Conservation (phyloP, 1,139 yeast species). For the Nakaseomyces sp. region DNA sequence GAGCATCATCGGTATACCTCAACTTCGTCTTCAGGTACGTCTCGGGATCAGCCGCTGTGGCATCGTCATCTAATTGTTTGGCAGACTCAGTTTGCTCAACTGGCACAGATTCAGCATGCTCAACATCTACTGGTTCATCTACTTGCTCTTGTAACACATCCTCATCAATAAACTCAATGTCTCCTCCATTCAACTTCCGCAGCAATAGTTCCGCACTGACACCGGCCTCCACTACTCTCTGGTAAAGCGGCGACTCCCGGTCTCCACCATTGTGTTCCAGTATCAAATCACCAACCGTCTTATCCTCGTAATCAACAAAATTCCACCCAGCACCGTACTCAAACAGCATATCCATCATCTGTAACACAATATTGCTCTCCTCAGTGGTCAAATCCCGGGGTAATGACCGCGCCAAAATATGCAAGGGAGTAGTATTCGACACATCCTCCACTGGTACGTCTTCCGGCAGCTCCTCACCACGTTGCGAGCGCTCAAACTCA, state of each 20-base stretch:
- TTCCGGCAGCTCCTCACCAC: constrained; percentile 31
- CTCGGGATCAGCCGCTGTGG: constrained; percentile 52
- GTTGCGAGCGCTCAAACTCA: constrained; percentile 38
- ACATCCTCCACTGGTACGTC: constrained; percentile 32
- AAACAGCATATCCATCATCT: constrained; percentile 57
- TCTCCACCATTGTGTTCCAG: constrained; percentile 40
- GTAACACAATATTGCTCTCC: constrained; percentile 41
- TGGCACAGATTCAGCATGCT: too few relatives aligned
- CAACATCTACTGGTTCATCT: constrained; percentile 16
- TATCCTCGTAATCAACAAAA: constrained; percentile 52
- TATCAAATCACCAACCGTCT: constrained; percentile 71
- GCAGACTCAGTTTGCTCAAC: constrained; percentile 4
- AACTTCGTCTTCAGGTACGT: constrained; percentile 60
- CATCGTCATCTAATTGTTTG: constrained; percentile 34
- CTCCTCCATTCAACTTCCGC: constrained; percentile 59
- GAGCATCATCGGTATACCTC: constrained; percentile 60
- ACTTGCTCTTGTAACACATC: constrained; percentile 16
- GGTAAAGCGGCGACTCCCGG: constrained; percentile 33
- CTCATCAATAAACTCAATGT: constrained; percentile 37
- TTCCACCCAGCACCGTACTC: constrained; percentile 94
- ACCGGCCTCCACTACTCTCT: constrained; percentile 71
- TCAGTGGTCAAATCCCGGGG: constrained; percentile 39
- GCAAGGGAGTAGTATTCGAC: constrained; percentile 72
- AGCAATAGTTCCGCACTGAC: constrained; percentile 79
- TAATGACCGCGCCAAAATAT: constrained; percentile 41